These are phyloP conservation scores for Trypanosoma lewisi DNA, from an alignment of 208 protist species.

Conservation along the genomic window DNA sequence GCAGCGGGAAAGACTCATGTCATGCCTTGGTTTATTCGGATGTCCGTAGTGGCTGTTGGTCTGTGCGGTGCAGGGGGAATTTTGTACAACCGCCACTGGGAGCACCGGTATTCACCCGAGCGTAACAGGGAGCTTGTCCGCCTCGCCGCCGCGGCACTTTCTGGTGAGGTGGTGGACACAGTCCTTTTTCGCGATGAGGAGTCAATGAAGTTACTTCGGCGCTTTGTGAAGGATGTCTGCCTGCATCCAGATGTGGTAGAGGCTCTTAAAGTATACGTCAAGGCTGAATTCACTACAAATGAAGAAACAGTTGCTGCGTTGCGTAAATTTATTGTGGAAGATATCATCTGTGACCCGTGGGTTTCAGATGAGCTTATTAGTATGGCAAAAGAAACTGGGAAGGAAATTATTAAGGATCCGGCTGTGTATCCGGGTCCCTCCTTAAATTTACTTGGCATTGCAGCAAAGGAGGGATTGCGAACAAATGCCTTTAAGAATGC, in stretches of 20 bases:
- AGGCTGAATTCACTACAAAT: slow-evolving; percentile 55
- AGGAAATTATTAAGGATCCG: slow-evolving; percentile 47
- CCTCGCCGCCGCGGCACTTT: slow-evolving; percentile 74
- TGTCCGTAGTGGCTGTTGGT: slow-evolving; percentile 41
- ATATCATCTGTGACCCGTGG: slow-evolving; percentile 76
- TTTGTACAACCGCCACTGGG: slow-evolving; percentile 36
- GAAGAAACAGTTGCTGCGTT: slow-evolving; percentile 42
- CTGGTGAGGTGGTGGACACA: slow-evolving; percentile 59
- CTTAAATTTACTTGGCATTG: slow-evolving; percentile 41
- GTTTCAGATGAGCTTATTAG: slow-evolving; percentile 82
- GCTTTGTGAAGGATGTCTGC: slow-evolving; percentile 58
- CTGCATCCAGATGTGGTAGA: slow-evolving; percentile 46
- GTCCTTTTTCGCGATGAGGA: slow-evolving; percentile 47
- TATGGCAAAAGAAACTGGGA: slow-evolving; percentile 47
- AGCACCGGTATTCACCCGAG: slow-evolving; percentile 9
- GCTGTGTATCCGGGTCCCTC: slow-evolving; percentile 53
- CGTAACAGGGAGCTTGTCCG: slow-evolving; percentile 66
- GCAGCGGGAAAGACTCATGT: slow-evolving; percentile 2
- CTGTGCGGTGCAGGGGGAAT: slow-evolving; percentile 50
- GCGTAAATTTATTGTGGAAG: slow-evolving; percentile 64
- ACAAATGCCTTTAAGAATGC: slow-evolving; percentile 37
- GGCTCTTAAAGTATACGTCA: slow-evolving; percentile 61
- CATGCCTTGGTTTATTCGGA: slow-evolving; percentile 31
- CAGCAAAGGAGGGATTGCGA: slow-evolving; percentile 39
- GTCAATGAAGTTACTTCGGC: slow-evolving; percentile 31